phyloP scores from a whole-genome alignment of 805 yeast genomes.

The Yarrowia keelungensis region DNA sequence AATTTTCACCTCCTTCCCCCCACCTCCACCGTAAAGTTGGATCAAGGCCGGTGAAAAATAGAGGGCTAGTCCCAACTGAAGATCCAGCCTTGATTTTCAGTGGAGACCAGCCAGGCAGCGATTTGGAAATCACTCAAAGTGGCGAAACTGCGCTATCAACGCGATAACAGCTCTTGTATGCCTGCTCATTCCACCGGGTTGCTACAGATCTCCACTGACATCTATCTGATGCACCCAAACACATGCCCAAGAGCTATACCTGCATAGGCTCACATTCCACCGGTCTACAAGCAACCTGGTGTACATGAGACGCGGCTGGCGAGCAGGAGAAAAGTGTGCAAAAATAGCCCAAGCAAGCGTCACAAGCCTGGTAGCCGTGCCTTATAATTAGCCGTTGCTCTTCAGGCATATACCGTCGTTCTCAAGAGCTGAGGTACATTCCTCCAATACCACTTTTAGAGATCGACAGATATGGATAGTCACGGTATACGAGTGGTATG shows the following conservation, averaged over 20 bases:
- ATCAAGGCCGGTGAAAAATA: not conserved
- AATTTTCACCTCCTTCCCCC: too few relatives aligned
- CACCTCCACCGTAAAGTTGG: not conserved
- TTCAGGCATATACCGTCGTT: too few relatives aligned
- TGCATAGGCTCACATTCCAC: conserved; percentile 6
- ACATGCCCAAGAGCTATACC: conserved; percentile 6
- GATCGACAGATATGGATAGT: conserved; percentile 10
- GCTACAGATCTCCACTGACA: too few relatives aligned
- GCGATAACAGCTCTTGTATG: too few relatives aligned
- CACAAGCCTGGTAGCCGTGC: too few relatives aligned
- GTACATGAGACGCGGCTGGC: not conserved
- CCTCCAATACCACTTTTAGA: not conserved
- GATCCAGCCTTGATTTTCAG: not conserved
- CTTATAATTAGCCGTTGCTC: too few relatives aligned
- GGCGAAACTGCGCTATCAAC: too few relatives aligned
- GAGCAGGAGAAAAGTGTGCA: not conserved
- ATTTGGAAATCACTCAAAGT: too few relatives aligned
- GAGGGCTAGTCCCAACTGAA: not conserved
- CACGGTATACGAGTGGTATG: not conserved
- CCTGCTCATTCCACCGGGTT: too few relatives aligned
- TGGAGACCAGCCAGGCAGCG: too few relatives aligned
- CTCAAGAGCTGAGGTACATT: too few relatives aligned
- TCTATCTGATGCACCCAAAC: conserved; percentile 1
- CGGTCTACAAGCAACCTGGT: not conserved
- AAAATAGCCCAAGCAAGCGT: not conserved